A percentile compares a stretch with the other conserved stretches of the same genome.
Conservation (phyloP, 306 rosid species). For the Citrullus colocynthis region DNA sequence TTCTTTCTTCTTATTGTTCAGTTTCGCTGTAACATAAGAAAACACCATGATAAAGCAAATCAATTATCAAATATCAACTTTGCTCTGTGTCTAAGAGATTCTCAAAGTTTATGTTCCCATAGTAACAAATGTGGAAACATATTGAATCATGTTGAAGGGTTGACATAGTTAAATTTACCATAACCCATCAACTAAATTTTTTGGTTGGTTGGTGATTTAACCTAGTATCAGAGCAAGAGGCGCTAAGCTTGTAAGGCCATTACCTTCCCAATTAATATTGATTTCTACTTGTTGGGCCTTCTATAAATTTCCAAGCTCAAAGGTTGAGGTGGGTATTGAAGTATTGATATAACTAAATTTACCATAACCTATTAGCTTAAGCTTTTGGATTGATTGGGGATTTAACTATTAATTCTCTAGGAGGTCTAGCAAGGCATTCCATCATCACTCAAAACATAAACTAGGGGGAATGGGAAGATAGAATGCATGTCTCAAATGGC, state of each 20-base stretch:
- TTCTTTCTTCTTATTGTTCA: neutral
- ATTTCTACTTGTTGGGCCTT: too few species aligned
- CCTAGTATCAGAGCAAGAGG: too few species aligned
- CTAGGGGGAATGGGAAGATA: neutral
- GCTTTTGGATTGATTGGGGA: too few species aligned
- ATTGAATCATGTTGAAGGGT: neutral
- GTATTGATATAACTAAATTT: too few species aligned
- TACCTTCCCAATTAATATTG: too few species aligned
- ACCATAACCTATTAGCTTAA: too few species aligned
- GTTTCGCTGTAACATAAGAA: neutral
- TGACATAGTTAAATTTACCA: too few species aligned
- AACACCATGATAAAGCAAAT: neutral
- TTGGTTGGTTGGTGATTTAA: too few species aligned
- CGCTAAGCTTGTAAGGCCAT: too few species aligned
- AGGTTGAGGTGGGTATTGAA: too few species aligned
- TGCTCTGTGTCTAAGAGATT: neutral
- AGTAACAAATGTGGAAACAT: neutral
- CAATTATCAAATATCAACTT: neutral
- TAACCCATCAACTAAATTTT: too few species aligned
- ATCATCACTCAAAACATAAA: neutral
- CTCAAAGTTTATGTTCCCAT: neutral
- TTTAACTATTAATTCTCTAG: neutral
- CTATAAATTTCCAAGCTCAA: too few species aligned
- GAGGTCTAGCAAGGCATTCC: neutral
- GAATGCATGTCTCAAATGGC: neutral